Percentiles rank a stretch among this genome's conserved stretches.
These are phyloP conservation scores for Scutellaria galericulata DNA, from an alignment of 257 asterid genomes.

Conservation along the genomic window DNA sequence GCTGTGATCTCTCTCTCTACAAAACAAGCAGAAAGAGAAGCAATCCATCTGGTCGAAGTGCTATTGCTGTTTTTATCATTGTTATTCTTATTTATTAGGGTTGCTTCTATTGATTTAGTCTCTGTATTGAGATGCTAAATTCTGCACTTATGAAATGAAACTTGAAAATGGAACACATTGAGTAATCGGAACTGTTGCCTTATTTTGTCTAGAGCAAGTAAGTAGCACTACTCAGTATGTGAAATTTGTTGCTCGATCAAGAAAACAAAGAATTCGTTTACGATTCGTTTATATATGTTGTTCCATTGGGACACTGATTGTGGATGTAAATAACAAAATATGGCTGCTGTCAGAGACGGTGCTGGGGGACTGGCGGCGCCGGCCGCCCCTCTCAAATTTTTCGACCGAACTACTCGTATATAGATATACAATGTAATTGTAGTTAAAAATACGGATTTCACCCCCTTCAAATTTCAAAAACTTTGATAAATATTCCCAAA, in stretches of 20 bases:
- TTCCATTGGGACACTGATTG: background rate
- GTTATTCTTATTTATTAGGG: no score
- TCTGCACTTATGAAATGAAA: background rate
- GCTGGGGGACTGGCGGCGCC: no score
- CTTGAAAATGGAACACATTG: background rate
- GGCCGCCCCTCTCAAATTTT: no score
- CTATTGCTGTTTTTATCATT: no score
- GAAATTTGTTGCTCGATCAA: background rate
- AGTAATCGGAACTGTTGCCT: background rate
- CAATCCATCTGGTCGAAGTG: no score
- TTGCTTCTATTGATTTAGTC: background rate
- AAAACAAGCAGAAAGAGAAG: background rate
- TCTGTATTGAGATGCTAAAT: no score
- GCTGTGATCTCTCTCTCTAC: background rate
- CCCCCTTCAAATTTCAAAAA: no score
- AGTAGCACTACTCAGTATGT: background rate
- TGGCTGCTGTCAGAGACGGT: conserved; percentile 16
- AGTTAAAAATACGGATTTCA: no score
- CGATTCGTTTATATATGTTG: background rate
- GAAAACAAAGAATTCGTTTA: background rate
- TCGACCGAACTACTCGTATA: no score
- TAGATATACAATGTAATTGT: no score
- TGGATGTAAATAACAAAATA: conserved; percentile 2
- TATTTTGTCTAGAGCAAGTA: background rate
- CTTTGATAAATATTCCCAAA: no score